Base-by-base conservation (phyloP, 2,329 filamentous ascomycete genomes). In the Zalaria sp. region DNA sequence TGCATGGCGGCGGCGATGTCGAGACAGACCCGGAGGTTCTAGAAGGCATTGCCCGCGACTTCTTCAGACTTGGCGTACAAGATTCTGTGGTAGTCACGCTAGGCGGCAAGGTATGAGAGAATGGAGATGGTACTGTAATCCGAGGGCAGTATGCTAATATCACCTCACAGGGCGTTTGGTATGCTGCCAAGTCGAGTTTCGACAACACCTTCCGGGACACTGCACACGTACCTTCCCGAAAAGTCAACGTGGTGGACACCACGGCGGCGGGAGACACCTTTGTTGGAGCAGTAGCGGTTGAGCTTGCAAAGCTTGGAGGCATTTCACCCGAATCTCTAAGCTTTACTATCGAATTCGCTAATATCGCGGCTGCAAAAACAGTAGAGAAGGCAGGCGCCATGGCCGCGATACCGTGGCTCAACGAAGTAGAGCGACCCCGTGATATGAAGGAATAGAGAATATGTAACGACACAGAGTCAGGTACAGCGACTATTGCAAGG, bases 231-330 rank as follows among this genome's bases (percentile, higher is more conserved):
- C 35, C 49, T 18, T 85, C 83, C 0, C 70, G 75, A 47, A 81
- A 82, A 60, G 81, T 85, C 11, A 64, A 72, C 43, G 89, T 96
- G 2, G 77, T 95, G 4, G 89, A 96, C 59, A 96, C 89, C 1
- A 96, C 89, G 5, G 89, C 83, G 2, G 91, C 91, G 4, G 89
- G 89, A 0, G 89, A 96, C 59, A 95, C 89, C 0, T 95, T 95
- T 63, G 84, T 93, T 4, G 89, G 91, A 2, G 82, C 77, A 25
- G 93, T 94, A 58, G 83, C 85, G 3, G 75, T 91, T 26, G 75
- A 78, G 43, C 72, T 81, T 27, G 83, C 84, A 34, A 69, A 65
- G 45, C 58, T 62, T 45, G 61, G 60, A 26, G 57, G 65, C 8
- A 55, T 57, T 7, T 57, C 61, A 11, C 57, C 65, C 11, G 56